Conservation (phyloP, 2,329 filamentous ascomycete species). For the Pestalotiopsis sp. region DNA sequence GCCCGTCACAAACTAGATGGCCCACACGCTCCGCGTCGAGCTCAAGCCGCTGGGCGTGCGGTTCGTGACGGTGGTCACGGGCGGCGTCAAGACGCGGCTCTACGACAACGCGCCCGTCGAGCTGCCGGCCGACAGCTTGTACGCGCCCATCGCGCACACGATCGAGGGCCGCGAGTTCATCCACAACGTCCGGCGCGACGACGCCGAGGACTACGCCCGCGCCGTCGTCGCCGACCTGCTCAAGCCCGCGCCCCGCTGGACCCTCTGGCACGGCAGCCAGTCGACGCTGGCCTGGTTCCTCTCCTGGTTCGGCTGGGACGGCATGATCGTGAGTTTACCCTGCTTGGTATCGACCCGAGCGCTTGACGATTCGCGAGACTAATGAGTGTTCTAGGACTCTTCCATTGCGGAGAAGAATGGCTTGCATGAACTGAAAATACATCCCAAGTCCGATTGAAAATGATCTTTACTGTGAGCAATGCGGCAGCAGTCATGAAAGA, state of each 20-base stretch:
- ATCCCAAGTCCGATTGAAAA: neutral
- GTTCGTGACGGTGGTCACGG: slow-evolving; percentile 29
- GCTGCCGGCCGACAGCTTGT: slow-evolving; percentile 32
- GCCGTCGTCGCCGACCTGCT: slow-evolving; percentile 31
- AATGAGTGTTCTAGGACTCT: neutral
- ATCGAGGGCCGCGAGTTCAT: slow-evolving; percentile 32
- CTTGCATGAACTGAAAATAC: neutral
- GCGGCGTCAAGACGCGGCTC: slow-evolving; percentile 29
- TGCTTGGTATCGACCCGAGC: neutral
- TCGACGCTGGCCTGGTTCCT: slow-evolving; percentile 30
- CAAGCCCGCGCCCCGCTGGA: slow-evolving; percentile 22
- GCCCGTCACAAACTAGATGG: neutral
- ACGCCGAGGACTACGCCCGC: slow-evolving; percentile 30
- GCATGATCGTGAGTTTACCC: slow-evolving; percentile 30
- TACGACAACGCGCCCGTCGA: slow-evolving; percentile 28
- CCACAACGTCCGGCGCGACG: slow-evolving; percentile 25
- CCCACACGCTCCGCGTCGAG: slow-evolving; percentile 20
- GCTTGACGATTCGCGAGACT: neutral
- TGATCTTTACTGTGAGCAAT: too few relatives aligned
- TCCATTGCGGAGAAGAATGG: neutral
- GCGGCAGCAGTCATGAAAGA: too few relatives aligned
- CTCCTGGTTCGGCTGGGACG: slow-evolving; percentile 33
- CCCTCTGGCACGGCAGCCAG: slow-evolving; percentile 33
- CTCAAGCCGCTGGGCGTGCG: slow-evolving; percentile 29
- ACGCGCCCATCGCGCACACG: slow-evolving; percentile 24